Evolutionary conservation across 768 basidiomycete species (phyloP), one percentile per base, ranked within the genome.

Genomic region (Coprinopsis sp.): DNA sequence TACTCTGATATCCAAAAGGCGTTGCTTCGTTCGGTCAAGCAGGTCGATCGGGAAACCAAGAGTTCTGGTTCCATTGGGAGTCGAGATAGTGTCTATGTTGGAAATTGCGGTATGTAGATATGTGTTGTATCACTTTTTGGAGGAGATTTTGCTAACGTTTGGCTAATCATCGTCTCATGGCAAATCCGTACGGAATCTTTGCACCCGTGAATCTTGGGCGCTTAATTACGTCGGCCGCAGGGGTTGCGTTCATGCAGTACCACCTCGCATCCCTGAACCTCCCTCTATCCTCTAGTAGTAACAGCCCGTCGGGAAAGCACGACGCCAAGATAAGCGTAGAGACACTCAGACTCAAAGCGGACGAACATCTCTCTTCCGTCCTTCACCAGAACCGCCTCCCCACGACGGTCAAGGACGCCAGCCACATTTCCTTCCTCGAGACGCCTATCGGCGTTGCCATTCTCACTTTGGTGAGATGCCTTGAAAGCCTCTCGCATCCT

Each of bases 371-470:
- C 7, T 53, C 51, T 11, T 41, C 47, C 0, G 54, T 53, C 10
- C 39, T 64, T 22, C 51, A 51, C 24, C 50, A 55, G 16, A 51
- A 51, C 23, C 46, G 50, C 1, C 47, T 57, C 33, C 44, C 33
- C 18, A 27, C 40, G 13, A 25, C 21, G 7, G 49, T 57, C 19
- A 55, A 40, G 13, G 51, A 58, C 34, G 42, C 38, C 0, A 42
- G 42, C 3, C 51, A 52, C 33, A 30, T 45, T 18, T 69, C 71
- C 2, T 76, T 73, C 51, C 56, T 74, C 30, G 74, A 71, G 49
- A 73, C 70, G 6, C 58, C 56, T 10, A 50, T 72, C 23, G 74
- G 74, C 3, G 50, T 68, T 5, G 67, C 67, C 0, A 62, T 65
- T 6, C 60, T 76, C 12, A 52, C 67, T 7, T 58, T 76, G 12